phyloP scores from a whole-genome alignment of 139 green algal species.

The Chlorella sp. region DNA sequence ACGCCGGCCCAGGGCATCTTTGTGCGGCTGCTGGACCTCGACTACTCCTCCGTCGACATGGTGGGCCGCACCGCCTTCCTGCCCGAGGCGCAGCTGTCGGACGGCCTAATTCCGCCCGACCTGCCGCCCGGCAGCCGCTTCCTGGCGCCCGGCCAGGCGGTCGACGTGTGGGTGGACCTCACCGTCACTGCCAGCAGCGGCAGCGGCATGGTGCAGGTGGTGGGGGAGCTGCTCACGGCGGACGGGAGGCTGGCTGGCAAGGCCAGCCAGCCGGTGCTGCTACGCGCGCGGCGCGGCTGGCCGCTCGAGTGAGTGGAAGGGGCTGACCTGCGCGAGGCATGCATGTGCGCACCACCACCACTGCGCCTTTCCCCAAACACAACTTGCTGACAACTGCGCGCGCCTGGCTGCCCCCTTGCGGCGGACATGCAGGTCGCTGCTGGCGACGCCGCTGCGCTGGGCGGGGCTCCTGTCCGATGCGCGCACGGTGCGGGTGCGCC shows the following conservation, averaged over 20 bases:
- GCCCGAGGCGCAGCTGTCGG: background rate
- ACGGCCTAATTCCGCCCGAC: background rate
- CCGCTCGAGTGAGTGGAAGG: background rate
- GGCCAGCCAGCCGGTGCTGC: constrained; percentile 30
- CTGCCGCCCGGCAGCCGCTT: constrained; percentile 12
- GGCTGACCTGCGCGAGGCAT: constrained; percentile 1
- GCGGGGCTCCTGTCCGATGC: constrained; percentile 6
- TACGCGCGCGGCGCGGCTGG: no score
- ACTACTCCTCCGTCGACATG: constrained; percentile 14
- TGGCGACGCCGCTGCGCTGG: constrained; percentile 19
- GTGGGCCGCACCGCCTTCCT: constrained; percentile 16
- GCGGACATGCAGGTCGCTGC: background rate
- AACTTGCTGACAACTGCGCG: no score
- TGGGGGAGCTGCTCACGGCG: constrained; percentile 32
- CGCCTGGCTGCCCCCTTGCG: background rate
- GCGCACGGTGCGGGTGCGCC: constrained; percentile 22
- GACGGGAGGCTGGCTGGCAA: constrained; percentile 20
- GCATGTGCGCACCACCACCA: background rate
- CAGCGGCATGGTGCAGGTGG: constrained; percentile 28
- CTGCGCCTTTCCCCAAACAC: no score
- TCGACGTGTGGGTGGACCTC: constrained; percentile 56
- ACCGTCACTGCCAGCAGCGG: constrained; percentile 9
- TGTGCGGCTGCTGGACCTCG: constrained; percentile 25
- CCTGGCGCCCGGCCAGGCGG: constrained; percentile 30
- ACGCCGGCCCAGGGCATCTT: constrained; percentile 15